Evolutionary conservation across 2,329 filamentous ascomycete species (phyloP).

Genomic region (Stenocarpella maydis): DNA sequence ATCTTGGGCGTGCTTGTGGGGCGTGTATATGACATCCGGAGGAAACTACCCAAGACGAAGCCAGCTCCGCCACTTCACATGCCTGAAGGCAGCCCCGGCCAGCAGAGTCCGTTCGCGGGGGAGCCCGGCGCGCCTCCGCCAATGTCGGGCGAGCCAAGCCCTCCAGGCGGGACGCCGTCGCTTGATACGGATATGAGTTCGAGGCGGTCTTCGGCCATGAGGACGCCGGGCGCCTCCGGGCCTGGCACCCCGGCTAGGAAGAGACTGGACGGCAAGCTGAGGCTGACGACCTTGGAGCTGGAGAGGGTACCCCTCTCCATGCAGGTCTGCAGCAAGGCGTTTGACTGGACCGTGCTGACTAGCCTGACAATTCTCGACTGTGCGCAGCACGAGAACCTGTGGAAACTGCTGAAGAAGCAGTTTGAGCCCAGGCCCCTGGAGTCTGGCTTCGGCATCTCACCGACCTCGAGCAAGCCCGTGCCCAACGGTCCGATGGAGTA

Average conservation of each 20-base stretch:
- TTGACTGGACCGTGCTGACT: constrained; percentile 79
- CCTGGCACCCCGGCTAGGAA: constrained; percentile 43
- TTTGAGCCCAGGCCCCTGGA: constrained; percentile 56
- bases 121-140: constrained; percentile 6
- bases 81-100: constrained; percentile 2
- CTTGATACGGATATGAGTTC: constrained; percentile 14
- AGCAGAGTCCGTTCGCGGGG: constrained; percentile 3
- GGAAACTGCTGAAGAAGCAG: constrained; percentile 73
- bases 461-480: constrained; percentile 41
- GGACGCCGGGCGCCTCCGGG: background rate
- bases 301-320: constrained; percentile 79
- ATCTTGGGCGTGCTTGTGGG: constrained; percentile 74
- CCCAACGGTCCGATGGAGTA: constrained; percentile 57
- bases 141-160: constrained; percentile 8
- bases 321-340: constrained; percentile 71
- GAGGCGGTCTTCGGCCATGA: constrained; percentile 22
- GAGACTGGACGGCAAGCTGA: constrained; percentile 64
- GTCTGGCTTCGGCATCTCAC: constrained; percentile 41
- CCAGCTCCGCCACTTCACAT: background rate
- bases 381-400: constrained; percentile 75
- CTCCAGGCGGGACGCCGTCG: constrained; percentile 10
- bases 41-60: constrained; percentile 37
- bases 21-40: constrained; percentile 68
- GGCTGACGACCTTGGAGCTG: constrained; percentile 76
- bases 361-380: constrained; percentile 79